A percentile compares a stretch with the other conserved stretches of the same genome.
Evolutionary conservation across 805 yeast genomes (phyloP).

Genomic region (Candida stauntonica): DNA sequence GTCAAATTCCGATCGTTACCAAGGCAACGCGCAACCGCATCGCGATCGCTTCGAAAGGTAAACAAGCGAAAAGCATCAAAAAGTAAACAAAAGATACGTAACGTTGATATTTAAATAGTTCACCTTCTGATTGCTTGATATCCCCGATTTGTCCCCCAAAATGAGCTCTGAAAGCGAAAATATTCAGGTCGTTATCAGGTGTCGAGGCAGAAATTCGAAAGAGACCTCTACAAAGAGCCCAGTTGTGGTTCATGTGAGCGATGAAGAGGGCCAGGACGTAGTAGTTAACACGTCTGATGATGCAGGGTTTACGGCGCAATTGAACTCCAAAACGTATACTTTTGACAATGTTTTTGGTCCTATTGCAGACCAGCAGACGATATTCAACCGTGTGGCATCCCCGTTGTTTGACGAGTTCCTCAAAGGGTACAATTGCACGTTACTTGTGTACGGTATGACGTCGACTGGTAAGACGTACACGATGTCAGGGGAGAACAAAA

Average conservation of each 20-base stretch:
- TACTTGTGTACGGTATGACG: slow-evolving; percentile 88
- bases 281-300: slow-evolving; percentile 40
- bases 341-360: slow-evolving; percentile 85
- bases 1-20: slow-evolving; percentile 1
- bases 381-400: slow-evolving; percentile 65
- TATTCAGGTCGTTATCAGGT: slow-evolving; percentile 59
- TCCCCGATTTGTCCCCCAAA: background rate
- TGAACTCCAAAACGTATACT: slow-evolving; percentile 52
- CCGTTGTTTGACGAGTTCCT: slow-evolving; percentile 64
- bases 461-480: slow-evolving; percentile 86
- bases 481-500: slow-evolving; percentile 62
- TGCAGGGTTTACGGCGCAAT: slow-evolving; percentile 35
- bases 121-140: too few species aligned
- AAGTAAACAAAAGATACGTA: slow-evolving; percentile 7
- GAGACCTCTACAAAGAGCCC: slow-evolving; percentile 56
- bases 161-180: slow-evolving; percentile 37
- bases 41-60: slow-evolving; percentile 1
- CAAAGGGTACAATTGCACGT: slow-evolving; percentile 74
- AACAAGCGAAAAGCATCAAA: slow-evolving; percentile 2
- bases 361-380: slow-evolving; percentile 62
- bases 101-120: background rate
- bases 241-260: slow-evolving; percentile 53
- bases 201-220: slow-evolving; percentile 56
- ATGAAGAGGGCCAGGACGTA: slow-evolving; percentile 44
- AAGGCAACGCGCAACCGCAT: slow-evolving; percentile 7